A percentile compares a stretch with the other conserved stretches of the same genome.
Conservation (phyloP, 1,284 basidiomycete genomes). For the Schizophyllum amplum region DNA sequence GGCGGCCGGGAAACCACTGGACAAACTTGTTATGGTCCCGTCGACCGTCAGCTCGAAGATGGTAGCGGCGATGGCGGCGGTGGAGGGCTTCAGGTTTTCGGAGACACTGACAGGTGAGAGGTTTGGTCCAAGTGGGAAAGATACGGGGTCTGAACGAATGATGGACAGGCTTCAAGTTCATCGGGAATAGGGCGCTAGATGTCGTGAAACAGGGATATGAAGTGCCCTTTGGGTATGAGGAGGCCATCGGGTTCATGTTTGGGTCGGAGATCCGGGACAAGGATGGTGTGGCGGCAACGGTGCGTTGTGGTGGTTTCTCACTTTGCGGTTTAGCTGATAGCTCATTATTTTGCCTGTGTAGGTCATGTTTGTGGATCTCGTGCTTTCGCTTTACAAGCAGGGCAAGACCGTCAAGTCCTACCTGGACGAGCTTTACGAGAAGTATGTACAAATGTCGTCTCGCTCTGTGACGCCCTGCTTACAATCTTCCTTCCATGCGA, state of each 20-base stretch:
- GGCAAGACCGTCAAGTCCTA: constrained; percentile 49
- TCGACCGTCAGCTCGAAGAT: constrained; percentile 87
- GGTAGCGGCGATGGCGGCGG: constrained; percentile 65
- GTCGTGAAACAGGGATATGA: constrained; percentile 60
- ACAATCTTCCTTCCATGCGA: neutral
- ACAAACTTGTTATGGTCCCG: constrained; percentile 73
- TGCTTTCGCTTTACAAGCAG: constrained; percentile 16
- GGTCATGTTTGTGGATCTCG: constrained; percentile 9
- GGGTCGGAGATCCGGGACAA: constrained; percentile 73
- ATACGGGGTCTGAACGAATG: no score
- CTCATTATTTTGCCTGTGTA: neutral
- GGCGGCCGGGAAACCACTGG: constrained; percentile 47
- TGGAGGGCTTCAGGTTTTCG: constrained; percentile 73
- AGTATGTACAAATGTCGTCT: constrained; percentile 29
- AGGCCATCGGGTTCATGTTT: constrained; percentile 85
- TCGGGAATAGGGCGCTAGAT: constrained; percentile 70
- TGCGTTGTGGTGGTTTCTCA: constrained; percentile 21
- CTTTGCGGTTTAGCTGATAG: neutral
- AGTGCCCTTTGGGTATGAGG: constrained; percentile 80
- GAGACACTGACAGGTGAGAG: constrained; percentile 78
- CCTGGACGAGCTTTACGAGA: constrained; percentile 57
- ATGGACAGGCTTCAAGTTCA: constrained; percentile 68
- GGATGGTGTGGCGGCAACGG: constrained; percentile 74
- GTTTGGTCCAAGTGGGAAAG: no score
- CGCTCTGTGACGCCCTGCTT: constrained; percentile 1